These are phyloP conservation scores for Garcia nutans DNA, from an alignment of 345 rosid species.

Conservation along the genomic window DNA sequence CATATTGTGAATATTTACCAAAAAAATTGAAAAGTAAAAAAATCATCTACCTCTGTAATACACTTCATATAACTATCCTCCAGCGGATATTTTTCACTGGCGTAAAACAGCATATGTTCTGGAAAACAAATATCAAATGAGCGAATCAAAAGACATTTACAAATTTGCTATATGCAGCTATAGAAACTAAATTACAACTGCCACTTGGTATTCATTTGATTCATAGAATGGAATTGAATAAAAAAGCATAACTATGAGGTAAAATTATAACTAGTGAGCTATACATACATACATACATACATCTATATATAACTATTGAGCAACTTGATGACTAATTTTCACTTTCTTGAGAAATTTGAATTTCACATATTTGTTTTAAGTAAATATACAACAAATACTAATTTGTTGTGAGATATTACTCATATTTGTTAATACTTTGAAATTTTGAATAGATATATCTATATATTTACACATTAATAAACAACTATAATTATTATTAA, in stretches of 20 bases:
- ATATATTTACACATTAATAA: no score
- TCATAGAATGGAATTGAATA: background rate
- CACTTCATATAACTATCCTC: slow-evolving; percentile 86
- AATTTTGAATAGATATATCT: no score
- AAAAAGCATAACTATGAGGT: no score
- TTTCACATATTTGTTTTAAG: no score
- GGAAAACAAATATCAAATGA: slow-evolving; percentile 22
- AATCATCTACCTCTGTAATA: slow-evolving; percentile 55
- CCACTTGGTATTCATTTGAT: background rate
- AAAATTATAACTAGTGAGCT: no score
- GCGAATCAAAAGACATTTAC: background rate
- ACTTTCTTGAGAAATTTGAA: no score
- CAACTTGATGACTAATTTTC: no score
- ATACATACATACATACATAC: no score
- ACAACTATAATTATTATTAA: no score
- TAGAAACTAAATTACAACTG: background rate
- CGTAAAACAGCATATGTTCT: slow-evolving; percentile 95
- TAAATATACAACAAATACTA: background rate
- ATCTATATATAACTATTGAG: background rate
- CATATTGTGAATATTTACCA: background rate
- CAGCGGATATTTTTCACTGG: slow-evolving; percentile 78
- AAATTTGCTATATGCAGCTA: background rate
- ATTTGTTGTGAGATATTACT: no score
- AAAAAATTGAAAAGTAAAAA: background rate
- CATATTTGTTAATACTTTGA: no score